These are phyloP conservation scores for Pinus albicaulis DNA, from an alignment of 75 land plant genomes.

Conservation along the genomic window DNA sequence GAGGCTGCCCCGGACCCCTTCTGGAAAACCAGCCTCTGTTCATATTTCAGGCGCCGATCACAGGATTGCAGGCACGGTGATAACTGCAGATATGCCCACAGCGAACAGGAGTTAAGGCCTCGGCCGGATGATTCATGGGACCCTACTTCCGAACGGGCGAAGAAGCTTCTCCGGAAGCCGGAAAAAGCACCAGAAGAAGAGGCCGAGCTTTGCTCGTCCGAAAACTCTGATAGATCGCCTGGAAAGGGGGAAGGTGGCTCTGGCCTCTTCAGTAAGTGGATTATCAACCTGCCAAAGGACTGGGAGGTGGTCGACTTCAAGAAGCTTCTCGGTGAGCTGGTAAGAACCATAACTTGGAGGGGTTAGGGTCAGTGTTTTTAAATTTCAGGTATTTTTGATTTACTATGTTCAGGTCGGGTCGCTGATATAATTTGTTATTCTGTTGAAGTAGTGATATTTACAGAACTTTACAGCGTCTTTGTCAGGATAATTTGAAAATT, in stretches of 20 bases:
- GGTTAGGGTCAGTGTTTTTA: neutral
- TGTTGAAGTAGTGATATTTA: neutral
- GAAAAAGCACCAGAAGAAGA: neutral
- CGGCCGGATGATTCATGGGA: constrained; percentile 90
- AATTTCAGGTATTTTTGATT: neutral
- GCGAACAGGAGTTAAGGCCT: constrained; percentile 82
- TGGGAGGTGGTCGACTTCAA: constrained; percentile 57
- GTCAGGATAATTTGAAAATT: neutral
- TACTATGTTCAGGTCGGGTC: neutral
- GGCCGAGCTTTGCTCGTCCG: neutral
- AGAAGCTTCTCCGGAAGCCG: constrained; percentile 29
- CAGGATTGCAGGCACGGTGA: constrained; percentile 73
- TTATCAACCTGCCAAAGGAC: constrained; percentile 53
- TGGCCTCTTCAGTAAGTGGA: constrained; percentile 43
- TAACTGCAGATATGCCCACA: constrained; percentile 80
- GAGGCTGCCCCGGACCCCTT: constrained; percentile 13
- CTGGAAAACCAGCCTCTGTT: constrained; percentile 88
- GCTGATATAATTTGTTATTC: neutral
- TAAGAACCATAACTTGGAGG: neutral
- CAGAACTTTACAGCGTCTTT: neutral
- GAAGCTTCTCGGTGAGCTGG: constrained; percentile 53
- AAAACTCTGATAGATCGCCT: constrained; percentile 11
- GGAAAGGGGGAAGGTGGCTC: neutral
- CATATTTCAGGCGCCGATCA: constrained; percentile 57
- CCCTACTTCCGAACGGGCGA: constrained; percentile 83